phyloP scores from a whole-genome alignment of 345 rosid genomes.

The Streptanthus diversifolius region DNA sequence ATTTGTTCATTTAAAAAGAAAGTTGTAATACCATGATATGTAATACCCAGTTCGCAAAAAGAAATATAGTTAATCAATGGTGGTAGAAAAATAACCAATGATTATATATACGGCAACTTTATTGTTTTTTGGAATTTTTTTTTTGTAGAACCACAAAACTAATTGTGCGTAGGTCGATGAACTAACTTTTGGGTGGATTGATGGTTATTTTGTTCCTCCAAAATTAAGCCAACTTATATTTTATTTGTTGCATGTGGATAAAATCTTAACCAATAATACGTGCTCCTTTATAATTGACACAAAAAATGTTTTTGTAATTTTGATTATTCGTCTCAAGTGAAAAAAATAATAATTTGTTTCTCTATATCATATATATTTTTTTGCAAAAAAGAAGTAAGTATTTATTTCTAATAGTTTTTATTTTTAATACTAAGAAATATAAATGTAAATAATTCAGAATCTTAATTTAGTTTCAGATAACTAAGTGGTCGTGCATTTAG shows the following conservation, averaged over 20 bases:
- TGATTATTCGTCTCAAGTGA: neutral
- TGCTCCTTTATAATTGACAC: neutral
- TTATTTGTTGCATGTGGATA: neutral
- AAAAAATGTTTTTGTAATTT: neutral
- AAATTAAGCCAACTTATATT: neutral
- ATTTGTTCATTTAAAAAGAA: neutral
- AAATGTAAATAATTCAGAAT: neutral
- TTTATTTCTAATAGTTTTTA: neutral
- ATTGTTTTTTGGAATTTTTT: neutral
- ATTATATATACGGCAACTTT: neutral
- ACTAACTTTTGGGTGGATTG: slow-evolving; percentile 7
- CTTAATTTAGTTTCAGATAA: no score
- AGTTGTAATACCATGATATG: slow-evolving; percentile 2
- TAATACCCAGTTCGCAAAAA: neutral
- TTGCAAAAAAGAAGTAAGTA: neutral
- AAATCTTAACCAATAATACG: neutral
- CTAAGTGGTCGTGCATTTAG: no score
- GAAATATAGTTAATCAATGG: neutral
- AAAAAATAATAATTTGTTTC: neutral
- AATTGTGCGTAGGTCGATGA: slow-evolving; percentile 11
- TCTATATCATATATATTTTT: neutral
- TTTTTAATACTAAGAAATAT: neutral
- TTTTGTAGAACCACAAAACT: slow-evolving; percentile 10
- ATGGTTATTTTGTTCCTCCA: neutral
- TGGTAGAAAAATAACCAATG: neutral